A percentile compares a stretch with the other conserved stretches of the same genome.
phyloP scores from a whole-genome alignment of 2,329 filamentous ascomycete genomes.

The Ophiocordyceps camponoti-rufipedis region DNA sequence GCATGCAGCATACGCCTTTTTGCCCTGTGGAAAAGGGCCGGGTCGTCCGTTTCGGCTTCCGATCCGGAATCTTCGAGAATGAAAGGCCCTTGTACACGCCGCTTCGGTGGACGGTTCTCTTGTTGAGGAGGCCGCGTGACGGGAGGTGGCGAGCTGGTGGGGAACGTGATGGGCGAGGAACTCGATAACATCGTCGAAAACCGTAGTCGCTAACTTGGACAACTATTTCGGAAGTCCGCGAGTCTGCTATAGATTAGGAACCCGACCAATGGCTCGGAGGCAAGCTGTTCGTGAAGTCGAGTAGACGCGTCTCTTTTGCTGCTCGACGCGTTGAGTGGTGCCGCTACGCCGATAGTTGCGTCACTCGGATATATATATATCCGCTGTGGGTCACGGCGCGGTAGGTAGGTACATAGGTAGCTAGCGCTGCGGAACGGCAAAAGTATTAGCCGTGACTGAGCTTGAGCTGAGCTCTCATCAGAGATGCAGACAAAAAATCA shows the following conservation, averaged over 20 bases:
- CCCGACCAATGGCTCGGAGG: no score
- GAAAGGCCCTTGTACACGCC: slow-evolving; percentile 18
- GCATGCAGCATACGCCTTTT: slow-evolving; percentile 16
- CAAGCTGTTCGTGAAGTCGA: background rate
- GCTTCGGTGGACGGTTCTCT: slow-evolving; percentile 10
- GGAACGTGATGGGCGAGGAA: slow-evolving; percentile 40
- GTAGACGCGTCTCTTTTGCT: background rate
- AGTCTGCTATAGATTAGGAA: no score
- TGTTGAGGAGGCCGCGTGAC: slow-evolving; percentile 7
- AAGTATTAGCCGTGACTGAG: background rate
- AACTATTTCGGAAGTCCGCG: background rate
- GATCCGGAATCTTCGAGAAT: slow-evolving; percentile 20
- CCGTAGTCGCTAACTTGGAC: background rate
- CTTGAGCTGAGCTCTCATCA: background rate
- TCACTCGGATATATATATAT: slow-evolving; percentile 1
- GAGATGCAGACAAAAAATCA: background rate
- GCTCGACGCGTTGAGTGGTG: slow-evolving; percentile 11
- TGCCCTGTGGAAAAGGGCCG: slow-evolving; percentile 5
- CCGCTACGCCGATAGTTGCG: slow-evolving; percentile 1
- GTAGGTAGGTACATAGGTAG: no score
- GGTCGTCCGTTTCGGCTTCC: slow-evolving; percentile 4
- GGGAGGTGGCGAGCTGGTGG: slow-evolving; percentile 24
- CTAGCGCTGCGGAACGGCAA: background rate
- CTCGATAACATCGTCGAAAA: slow-evolving; percentile 30
- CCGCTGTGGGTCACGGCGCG: no score